phyloP scores from a whole-genome alignment of 805 yeast species.

The Candida ficus region DNA sequence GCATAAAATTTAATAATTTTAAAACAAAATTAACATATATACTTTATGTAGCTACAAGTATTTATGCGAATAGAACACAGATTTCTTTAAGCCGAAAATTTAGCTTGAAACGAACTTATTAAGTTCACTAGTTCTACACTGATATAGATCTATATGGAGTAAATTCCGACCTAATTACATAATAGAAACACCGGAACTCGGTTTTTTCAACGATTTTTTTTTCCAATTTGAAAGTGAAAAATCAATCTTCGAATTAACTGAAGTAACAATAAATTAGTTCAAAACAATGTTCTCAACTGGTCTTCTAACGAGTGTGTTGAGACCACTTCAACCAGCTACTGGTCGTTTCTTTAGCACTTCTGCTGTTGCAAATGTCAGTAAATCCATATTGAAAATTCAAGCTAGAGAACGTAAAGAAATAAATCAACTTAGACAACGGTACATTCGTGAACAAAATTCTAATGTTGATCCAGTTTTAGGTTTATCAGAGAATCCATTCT shows the following conservation, averaged over 20 bases:
- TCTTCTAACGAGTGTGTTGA: constrained; percentile 11
- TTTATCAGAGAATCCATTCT: constrained; percentile 55
- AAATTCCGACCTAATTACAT: not conserved
- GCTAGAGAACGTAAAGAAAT: constrained; percentile 23
- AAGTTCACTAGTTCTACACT: too few relatives aligned
- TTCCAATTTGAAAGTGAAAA: not conserved
- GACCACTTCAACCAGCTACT: constrained; percentile 3
- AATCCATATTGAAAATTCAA: constrained; percentile 22
- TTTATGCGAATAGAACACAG: not conserved
- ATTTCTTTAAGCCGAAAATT: too few relatives aligned
- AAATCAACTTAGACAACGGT: constrained; percentile 24
- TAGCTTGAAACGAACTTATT: too few relatives aligned
- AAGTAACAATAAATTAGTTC: not conserved
- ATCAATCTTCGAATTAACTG: not conserved
- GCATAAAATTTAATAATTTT: too few relatives aligned
- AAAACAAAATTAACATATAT: too few relatives aligned
- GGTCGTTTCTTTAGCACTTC: constrained; percentile 13
- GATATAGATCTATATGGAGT: too few relatives aligned
- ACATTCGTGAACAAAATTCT: constrained; percentile 19
- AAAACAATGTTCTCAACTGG: constrained; percentile 6
- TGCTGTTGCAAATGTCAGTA: constrained; percentile 9
- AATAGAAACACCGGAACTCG: not conserved
- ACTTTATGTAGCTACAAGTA: too few relatives aligned
- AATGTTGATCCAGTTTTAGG: constrained; percentile 81
- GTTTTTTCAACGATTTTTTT: constrained; percentile 7